These are phyloP conservation scores for Termitomyces eurrhizus DNA, from an alignment of 768 basidiomycete species.

Conservation along the genomic window DNA sequence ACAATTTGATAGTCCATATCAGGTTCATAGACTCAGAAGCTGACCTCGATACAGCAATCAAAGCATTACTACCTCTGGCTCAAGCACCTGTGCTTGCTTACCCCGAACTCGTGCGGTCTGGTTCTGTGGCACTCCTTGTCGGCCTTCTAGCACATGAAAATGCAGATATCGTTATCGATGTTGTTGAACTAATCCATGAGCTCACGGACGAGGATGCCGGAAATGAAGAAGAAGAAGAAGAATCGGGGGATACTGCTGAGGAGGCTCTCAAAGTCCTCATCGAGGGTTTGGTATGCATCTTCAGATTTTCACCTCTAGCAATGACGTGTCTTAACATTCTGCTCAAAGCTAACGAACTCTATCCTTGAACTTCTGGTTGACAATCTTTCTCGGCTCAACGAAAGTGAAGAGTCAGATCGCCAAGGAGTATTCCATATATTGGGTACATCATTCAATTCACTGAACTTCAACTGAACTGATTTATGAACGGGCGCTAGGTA, in stretches of 20 bases:
- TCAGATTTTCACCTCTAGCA: neutral
- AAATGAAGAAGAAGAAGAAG: constrained; percentile 65
- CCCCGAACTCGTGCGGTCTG: constrained; percentile 82
- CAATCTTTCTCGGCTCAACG: constrained; percentile 86
- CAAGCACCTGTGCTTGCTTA: constrained; percentile 83
- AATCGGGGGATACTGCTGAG: constrained; percentile 57
- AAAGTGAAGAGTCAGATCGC: constrained; percentile 84
- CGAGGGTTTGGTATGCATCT: constrained; percentile 62
- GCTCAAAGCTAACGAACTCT: constrained; percentile 68
- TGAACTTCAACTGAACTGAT: neutral
- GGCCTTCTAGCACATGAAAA: constrained; percentile 95
- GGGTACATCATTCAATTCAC: constrained; percentile 36
- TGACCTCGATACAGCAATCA: constrained; percentile 85
- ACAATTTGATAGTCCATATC: neutral
- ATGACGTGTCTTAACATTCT: constrained; percentile 6
- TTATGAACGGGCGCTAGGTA: constrained; percentile 40
- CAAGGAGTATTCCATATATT: constrained; percentile 93
- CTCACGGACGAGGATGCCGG: constrained; percentile 96
- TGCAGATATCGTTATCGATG: constrained; percentile 94
- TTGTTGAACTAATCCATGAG: constrained; percentile 89
- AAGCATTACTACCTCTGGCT: constrained; percentile 83
- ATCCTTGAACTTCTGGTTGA: constrained; percentile 86
- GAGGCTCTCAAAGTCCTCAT: constrained; percentile 73
- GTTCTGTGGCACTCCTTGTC: constrained; percentile 63
- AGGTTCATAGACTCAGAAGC: constrained; percentile 99